Conservation (phyloP, 1,284 basidiomycete genomes). For the Rhodotorula sp. region DNA sequence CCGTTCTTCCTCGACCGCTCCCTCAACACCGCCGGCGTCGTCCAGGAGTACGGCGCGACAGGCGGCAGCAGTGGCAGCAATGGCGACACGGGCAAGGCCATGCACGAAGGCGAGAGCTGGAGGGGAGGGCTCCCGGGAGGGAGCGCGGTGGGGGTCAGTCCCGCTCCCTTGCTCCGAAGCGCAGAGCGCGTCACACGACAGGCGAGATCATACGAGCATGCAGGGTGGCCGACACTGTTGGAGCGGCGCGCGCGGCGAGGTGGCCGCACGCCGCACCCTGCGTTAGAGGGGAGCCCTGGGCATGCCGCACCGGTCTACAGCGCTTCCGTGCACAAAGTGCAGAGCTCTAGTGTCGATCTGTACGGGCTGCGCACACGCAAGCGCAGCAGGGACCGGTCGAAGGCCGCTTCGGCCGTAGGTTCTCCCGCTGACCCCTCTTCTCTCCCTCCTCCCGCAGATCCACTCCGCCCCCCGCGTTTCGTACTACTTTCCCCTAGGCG, state of each 20-base stretch:
- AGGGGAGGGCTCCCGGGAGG: constrained; percentile 20
- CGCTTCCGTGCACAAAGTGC: too few species aligned
- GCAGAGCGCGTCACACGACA: too few species aligned
- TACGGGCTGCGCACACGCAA: too few species aligned
- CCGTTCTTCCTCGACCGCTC: constrained; percentile 16
- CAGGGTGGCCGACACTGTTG: neutral
- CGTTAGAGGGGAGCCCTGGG: too few species aligned
- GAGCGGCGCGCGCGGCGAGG: too few species aligned
- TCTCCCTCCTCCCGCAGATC: constrained; percentile 11
- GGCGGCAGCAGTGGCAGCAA: neutral
- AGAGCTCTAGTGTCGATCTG: too few species aligned
- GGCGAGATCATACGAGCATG: neutral
- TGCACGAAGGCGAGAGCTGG: constrained; percentile 26
- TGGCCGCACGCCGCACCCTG: too few species aligned
- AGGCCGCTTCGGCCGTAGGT: too few species aligned
- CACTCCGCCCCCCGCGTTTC: constrained; percentile 61
- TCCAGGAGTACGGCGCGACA: neutral
- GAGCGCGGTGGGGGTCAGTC: constrained; percentile 27
- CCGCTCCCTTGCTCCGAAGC: neutral
- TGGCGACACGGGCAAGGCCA: neutral
- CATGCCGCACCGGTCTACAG: too few species aligned
- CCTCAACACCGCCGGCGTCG: neutral
- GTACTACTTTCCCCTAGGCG: constrained; percentile 92
- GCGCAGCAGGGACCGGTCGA: too few species aligned
- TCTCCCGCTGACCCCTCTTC: neutral